Percentiles rank a stretch among this genome's conserved stretches.
These are phyloP conservation scores for Murraya paniculata DNA, from an alignment of 345 rosid species.

Conservation along the genomic window DNA sequence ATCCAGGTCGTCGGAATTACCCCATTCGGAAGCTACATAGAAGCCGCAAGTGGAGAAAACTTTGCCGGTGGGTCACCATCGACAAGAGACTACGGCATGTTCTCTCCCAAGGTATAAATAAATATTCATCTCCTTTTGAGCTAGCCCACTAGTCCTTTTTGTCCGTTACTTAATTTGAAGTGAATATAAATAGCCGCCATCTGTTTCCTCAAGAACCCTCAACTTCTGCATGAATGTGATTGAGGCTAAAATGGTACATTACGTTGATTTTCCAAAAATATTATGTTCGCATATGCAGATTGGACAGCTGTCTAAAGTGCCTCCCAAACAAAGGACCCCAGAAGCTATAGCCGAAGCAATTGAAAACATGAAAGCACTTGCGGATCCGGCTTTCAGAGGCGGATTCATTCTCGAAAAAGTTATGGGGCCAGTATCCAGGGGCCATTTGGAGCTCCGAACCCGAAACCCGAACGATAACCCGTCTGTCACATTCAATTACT, in stretches of 20 bases:
- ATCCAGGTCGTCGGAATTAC: slow-evolving; percentile 78
- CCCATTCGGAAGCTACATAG: slow-evolving; percentile 53
- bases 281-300: slow-evolving; percentile 14
- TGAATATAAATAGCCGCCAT: neutral
- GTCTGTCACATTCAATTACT: slow-evolving; percentile 63
- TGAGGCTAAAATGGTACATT: neutral
- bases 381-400: slow-evolving; percentile 40
- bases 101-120: slow-evolving; percentile 40
- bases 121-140: neutral
- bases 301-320: slow-evolving; percentile 34
- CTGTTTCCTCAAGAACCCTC: neutral
- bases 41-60: slow-evolving; percentile 55
- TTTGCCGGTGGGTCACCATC: slow-evolving; percentile 33
- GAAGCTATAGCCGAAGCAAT: slow-evolving; percentile 32
- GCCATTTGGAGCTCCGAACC: slow-evolving; percentile 54
- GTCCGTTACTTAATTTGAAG: neutral
- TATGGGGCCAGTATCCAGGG: slow-evolving; percentile 57
- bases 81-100: slow-evolving; percentile 44
- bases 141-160: no score
- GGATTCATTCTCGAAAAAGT: slow-evolving; percentile 65
- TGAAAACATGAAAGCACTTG: slow-evolving; percentile 30
- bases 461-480: slow-evolving; percentile 56
- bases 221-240: neutral
- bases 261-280: neutral
- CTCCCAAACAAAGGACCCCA: slow-evolving; percentile 34